phyloP scores from a whole-genome alignment of 768 basidiomycete genomes.

The Suillus tomentosus region DNA sequence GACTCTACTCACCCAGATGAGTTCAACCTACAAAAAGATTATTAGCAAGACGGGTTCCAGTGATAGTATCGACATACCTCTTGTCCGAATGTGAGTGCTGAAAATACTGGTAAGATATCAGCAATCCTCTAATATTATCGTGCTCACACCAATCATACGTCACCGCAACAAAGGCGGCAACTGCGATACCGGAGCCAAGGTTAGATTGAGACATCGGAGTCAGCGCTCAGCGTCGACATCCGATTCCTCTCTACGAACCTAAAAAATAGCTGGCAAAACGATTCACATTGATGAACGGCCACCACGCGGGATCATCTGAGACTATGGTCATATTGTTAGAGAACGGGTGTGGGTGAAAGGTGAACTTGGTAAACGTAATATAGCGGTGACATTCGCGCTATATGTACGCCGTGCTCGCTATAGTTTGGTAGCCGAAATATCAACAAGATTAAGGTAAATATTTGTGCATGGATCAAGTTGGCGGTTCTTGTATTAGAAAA shows the following conservation, averaged over 20 bases:
- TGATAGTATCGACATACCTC: neutral
- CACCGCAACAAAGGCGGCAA: neutral
- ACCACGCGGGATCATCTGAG: neutral
- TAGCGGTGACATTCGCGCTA: neutral
- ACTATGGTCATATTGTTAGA: neutral
- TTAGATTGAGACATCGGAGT: neutral
- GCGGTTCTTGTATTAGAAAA: no score
- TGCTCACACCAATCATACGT: constrained; percentile 1
- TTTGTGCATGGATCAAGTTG: no score
- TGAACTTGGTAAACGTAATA: neutral
- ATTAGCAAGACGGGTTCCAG: neutral
- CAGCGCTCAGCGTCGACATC: no score
- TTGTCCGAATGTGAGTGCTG: neutral
- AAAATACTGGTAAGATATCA: neutral
- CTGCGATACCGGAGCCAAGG: neutral
- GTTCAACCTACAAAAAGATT: neutral
- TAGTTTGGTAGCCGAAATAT: no score
- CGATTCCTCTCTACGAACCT: neutral
- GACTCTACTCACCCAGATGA: neutral
- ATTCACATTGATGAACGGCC: neutral
- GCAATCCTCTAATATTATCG: neutral
- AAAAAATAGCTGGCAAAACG: neutral
- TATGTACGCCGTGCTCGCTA: neutral
- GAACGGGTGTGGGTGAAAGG: neutral
- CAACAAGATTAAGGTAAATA: no score